Evolutionary conservation across 495 filamentous ascomycete genomes (phyloP), one percentile per base, ranked within the genome.

Genomic region (Penicillium parvum): DNA sequence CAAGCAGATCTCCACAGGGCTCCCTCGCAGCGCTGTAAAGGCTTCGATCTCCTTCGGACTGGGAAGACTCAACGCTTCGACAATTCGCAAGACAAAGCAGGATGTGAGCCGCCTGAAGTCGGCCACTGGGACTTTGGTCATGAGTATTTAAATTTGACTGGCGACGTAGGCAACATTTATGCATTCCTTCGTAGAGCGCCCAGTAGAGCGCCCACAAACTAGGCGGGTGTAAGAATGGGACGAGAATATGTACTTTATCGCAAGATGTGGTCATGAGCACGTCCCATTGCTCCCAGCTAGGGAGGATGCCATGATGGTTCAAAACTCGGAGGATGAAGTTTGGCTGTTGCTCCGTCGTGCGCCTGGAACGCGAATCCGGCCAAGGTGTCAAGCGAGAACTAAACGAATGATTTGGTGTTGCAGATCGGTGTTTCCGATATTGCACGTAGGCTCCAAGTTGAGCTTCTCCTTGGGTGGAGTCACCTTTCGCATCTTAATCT

Each of bases 21-120:
- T 60, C 56, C 16, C 45, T 29, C 3, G 56, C 51, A 11, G 60
- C 60, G 16, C 40, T 40, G 20, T 57, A 63, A 0, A 63, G 33
- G 26, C 53, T 63, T 57, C 56, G 60, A 6, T 48, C 39, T 8
- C 36, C 27, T 15, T 47, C 32, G 17, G 37, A 14, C 3, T 48
- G 41, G 0, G 60, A 52, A 0, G 53, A 60, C 22, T 51, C 49
- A 2, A 56, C 58, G 30, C 53, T 60, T 52, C 32, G 44, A 11
- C 60, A 51, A 41, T 60, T 54, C 0, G 60, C 53, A 30, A 63
- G 36, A 26, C 56, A 57, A 7, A 63, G n/a, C 14, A 56, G 34
- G 19, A 53, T 15, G 15, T 57, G 53, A 4, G 60, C 50, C 1
- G 40, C 15, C 9, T 42, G 28, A 1, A 57, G 26, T 10, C 59